These are phyloP conservation scores for Bocquillonia castaneifolia DNA, from an alignment of 441 rosid species.

Conservation along the genomic window DNA sequence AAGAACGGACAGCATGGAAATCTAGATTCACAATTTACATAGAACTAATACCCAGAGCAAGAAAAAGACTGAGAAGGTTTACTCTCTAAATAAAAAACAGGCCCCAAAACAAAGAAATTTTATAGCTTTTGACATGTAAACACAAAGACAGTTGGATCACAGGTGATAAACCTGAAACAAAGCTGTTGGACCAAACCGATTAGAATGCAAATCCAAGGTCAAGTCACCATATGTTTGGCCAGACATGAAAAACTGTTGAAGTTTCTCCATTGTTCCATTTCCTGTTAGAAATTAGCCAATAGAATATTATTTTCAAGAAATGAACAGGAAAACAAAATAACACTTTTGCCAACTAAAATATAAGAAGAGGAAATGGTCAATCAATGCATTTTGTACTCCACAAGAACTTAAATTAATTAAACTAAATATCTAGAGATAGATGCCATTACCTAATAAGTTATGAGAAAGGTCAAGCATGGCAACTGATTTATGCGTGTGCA, in stretches of 20 bases:
- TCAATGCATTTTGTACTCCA: constrained; percentile 1
- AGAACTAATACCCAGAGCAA: constrained; percentile 6
- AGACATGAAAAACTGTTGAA: constrained; percentile 64
- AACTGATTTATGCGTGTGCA: constrained; percentile 59
- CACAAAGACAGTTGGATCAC: constrained; percentile 15
- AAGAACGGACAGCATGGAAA: background rate
- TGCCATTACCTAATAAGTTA: constrained; percentile 71
- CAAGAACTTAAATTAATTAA: constrained; percentile 2
- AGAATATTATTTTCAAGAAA: constrained; percentile 7
- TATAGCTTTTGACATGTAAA: background rate
- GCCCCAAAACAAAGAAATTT: background rate
- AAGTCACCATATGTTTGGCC: constrained; percentile 76
- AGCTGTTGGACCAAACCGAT: constrained; percentile 91
- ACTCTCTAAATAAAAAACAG: constrained; percentile 5
- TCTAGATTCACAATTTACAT: background rate
- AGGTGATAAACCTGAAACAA: constrained; percentile 72
- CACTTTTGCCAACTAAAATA: background rate
- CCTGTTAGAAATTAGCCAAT: constrained; percentile 48
- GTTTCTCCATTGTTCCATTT: constrained; percentile 93
- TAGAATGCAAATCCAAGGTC: constrained; percentile 95
- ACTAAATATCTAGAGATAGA: constrained; percentile 16
- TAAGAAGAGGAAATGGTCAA: constrained; percentile 8
- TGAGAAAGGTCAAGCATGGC: constrained; percentile 83
- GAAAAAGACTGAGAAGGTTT: background rate
- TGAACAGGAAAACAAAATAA: background rate